phyloP scores from a whole-genome alignment of 257 asterid species.

The Gentiana macrophylla region DNA sequence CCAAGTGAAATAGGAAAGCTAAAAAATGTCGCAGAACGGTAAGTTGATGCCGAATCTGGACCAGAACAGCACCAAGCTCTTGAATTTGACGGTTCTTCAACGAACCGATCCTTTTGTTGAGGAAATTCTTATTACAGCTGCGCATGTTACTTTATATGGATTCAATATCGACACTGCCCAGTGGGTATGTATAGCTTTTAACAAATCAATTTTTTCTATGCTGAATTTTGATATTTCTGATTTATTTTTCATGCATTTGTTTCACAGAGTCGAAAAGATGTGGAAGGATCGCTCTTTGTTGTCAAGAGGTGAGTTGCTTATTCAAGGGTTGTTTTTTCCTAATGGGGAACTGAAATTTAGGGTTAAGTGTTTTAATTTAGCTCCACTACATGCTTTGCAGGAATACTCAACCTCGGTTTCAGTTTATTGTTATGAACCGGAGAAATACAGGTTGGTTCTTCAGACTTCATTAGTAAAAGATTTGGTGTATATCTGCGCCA shows the following conservation, averaged over 20 bases:
- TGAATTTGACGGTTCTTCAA: constrained; percentile 77
- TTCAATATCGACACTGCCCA: constrained; percentile 53
- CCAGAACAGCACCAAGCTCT: constrained; percentile 57
- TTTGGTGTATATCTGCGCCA: neutral
- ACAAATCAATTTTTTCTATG: neutral
- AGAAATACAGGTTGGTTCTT: constrained; percentile 56
- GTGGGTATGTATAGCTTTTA: constrained; percentile 44
- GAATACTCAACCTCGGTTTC: constrained; percentile 76
- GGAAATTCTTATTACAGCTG: constrained; percentile 69
- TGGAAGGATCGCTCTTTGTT: constrained; percentile 86
- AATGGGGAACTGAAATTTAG: constrained; percentile 4
- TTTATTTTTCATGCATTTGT: neutral
- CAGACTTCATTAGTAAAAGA: neutral
- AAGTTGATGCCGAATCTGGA: constrained; percentile 77
- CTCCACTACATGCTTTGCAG: constrained; percentile 24
- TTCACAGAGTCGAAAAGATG: constrained; percentile 70
- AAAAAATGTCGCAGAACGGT: constrained; percentile 23
- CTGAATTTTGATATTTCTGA: neutral
- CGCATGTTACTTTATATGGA: constrained; percentile 70
- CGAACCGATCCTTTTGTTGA: constrained; percentile 74
- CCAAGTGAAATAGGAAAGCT: neutral
- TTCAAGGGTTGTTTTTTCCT: neutral
- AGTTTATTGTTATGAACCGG: constrained; percentile 88
- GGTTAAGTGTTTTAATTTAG: constrained; percentile 11
- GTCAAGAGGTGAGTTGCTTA: constrained; percentile 57